phyloP scores from a whole-genome alignment of 176 grass and related monocot genomes.

The Raddia distichophylla region DNA sequence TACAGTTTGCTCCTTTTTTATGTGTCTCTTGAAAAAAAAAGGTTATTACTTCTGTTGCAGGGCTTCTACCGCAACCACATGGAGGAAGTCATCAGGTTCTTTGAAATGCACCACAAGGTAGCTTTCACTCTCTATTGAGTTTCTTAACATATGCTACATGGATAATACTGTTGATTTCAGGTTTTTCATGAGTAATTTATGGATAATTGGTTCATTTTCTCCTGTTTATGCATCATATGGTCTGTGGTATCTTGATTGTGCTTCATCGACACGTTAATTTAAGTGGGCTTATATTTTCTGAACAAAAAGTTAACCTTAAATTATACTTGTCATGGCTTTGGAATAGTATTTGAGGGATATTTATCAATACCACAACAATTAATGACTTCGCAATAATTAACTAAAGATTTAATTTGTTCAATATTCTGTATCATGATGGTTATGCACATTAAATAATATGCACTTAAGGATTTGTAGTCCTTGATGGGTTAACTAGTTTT shows the following conservation, averaged over 20 bases:
- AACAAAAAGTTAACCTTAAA: background rate
- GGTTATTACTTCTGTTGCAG: slow-evolving; percentile 51
- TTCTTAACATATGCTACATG: slow-evolving; percentile 35
- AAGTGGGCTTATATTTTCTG: background rate
- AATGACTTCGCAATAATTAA: slow-evolving; percentile 8
- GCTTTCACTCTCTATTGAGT: slow-evolving; percentile 13
- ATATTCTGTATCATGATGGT: slow-evolving; percentile 19
- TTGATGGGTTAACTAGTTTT: slow-evolving; percentile 1
- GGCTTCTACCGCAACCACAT: slow-evolving; percentile 99
- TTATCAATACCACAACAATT: slow-evolving; percentile 10
- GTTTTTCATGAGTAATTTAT: slow-evolving; percentile 14
- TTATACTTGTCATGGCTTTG: background rate
- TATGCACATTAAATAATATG: background rate
- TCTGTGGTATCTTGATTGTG: background rate
- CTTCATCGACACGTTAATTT: slow-evolving; percentile 14
- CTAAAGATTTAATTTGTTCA: background rate
- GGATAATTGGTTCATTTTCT: background rate
- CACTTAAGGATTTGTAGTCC: background rate
- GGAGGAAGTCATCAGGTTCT: slow-evolving; percentile 99
- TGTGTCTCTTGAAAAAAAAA: slow-evolving; percentile 29
- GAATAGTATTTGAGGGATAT: slow-evolving; percentile 11
- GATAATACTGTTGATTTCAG: background rate
- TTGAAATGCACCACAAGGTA: slow-evolving; percentile 99
- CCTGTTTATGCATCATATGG: background rate
- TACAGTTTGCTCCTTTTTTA: background rate